Evolutionary conservation across 2,329 filamentous ascomycete genomes (phyloP).

Genomic region (Thielaviopsis ethacetica): DNA sequence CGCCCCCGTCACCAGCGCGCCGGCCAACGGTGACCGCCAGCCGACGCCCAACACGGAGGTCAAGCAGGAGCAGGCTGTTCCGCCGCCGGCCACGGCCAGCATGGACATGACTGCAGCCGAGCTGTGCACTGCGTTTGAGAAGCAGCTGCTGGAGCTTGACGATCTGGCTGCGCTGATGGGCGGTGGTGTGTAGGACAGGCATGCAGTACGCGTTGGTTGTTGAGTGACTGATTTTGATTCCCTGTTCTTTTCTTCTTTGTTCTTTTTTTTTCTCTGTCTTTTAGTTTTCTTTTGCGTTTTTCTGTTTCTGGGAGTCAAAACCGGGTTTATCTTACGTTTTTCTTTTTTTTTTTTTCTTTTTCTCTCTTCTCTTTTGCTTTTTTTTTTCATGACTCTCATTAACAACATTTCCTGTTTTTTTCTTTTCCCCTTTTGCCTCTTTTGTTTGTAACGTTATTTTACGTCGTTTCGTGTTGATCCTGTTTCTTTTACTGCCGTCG

Average conservation of each 20-base stretch:
- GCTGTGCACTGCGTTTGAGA: constrained; percentile 41
- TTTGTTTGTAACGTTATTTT: no score
- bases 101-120: constrained; percentile 42
- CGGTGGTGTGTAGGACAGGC: constrained; percentile 40
- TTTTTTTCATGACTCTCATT: background rate
- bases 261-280: background rate
- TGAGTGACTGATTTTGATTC: background rate
- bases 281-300: background rate
- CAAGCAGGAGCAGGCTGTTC: constrained; percentile 15
- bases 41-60: constrained; percentile 6
- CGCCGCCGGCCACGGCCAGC: constrained; percentile 9
- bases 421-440: background rate
- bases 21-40: constrained; percentile 7
- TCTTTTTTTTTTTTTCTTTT: background rate
- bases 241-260: background rate
- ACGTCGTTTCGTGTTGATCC: no score
- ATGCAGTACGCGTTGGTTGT: no score
- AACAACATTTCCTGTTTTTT: no score
- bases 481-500: no score
- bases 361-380: background rate
- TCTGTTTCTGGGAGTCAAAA: background rate
- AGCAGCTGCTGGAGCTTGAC: constrained; percentile 42
- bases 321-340: background rate
- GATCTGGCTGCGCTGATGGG: constrained; percentile 48
- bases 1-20: background rate